A percentile compares a stretch with the other conserved stretches of the same genome.
These are phyloP conservation scores for Dalbergia cultrata DNA, from an alignment of 306 rosid species.

Conservation along the genomic window DNA sequence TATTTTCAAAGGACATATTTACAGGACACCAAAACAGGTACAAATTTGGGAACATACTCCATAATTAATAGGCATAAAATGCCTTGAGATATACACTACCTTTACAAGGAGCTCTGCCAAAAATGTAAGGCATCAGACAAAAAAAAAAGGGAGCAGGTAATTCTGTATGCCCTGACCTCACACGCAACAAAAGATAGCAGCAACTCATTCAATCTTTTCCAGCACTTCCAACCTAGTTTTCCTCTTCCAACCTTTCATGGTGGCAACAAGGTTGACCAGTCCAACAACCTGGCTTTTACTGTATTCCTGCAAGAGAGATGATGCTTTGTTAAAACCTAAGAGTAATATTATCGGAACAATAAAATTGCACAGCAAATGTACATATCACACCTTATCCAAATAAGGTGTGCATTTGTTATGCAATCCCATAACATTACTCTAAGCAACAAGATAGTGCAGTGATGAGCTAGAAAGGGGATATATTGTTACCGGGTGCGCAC, in stretches of 20 bases:
- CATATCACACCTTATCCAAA: too few relatives aligned
- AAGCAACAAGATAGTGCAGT: conserved; percentile 14
- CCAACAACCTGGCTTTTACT: conserved; percentile 85
- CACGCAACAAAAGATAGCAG: conserved; percentile 22
- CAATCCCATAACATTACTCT: background rate
- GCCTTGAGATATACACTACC: conserved; percentile 59
- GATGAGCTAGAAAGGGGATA: conserved; percentile 28
- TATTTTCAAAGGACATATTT: conserved; percentile 50
- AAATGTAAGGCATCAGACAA: conserved; percentile 26
- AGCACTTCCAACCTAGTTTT: conserved; percentile 89
- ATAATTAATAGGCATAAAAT: conserved; percentile 44
- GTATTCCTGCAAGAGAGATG: conserved; percentile 76
- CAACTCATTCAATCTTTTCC: conserved; percentile 89
- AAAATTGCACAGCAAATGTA: too few relatives aligned
- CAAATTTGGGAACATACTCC: conserved; percentile 47
- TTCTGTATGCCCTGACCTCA: conserved; percentile 41
- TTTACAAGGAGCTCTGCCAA: conserved; percentile 46
- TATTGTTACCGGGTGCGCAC: conserved; percentile 82
- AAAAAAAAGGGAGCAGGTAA: conserved; percentile 33
- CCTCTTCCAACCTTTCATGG: conserved; percentile 99
- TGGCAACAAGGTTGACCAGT: conserved; percentile 89
- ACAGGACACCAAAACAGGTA: conserved; percentile 56
- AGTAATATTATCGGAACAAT: too few relatives aligned
- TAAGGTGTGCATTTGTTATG: too few relatives aligned
- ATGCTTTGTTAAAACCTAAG: conserved; percentile 35